Evolutionary conservation across 345 rosid genomes (phyloP).

Genomic region (Limnanthes douglasii): DNA sequence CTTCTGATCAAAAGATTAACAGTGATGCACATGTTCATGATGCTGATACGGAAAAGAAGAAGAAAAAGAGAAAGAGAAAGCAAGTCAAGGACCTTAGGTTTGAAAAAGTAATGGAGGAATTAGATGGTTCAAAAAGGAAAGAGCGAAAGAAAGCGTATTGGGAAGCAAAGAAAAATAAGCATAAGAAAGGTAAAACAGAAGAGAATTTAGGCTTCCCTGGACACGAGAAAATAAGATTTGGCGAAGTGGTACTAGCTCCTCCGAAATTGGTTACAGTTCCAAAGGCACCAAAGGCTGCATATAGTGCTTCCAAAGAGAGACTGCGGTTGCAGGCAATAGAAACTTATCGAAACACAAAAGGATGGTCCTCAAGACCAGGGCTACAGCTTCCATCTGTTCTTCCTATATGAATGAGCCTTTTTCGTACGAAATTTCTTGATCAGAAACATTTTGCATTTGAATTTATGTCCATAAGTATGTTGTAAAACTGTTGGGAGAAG

Average conservation of each 20-base stretch:
- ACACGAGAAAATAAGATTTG: constrained; percentile 52
- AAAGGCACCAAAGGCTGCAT: constrained; percentile 31
- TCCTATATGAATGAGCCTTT: too few species aligned
- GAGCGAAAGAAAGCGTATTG: constrained; percentile 62
- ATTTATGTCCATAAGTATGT: too few species aligned
- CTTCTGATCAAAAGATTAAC: constrained; percentile 9
- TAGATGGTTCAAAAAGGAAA: constrained; percentile 28
- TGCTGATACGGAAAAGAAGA: constrained; percentile 26
- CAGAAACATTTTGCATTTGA: too few species aligned
- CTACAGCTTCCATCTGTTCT: constrained; percentile 27
- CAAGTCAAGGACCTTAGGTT: constrained; percentile 57
- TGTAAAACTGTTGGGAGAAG: too few species aligned
- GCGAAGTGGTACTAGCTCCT: constrained; percentile 83
- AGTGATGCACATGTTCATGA: constrained; percentile 14
- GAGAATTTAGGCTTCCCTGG: constrained; percentile 71
- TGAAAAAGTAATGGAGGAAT: constrained; percentile 17
- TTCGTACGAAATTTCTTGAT: too few species aligned
- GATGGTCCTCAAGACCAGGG: constrained; percentile 70
- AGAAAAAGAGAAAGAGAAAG: constrained; percentile 56
- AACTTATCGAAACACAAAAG: constrained; percentile 55
- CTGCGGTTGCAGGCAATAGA: constrained; percentile 62
- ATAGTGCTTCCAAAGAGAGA: constrained; percentile 56
- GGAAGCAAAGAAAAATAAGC: constrained; percentile 66
- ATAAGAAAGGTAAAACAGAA: constrained; percentile 25
- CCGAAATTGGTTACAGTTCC: constrained; percentile 50